Percentiles rank a stretch among this genome's conserved stretches.
Conservation (phyloP, 345 rosid genomes). For the Heritiera littoralis region DNA sequence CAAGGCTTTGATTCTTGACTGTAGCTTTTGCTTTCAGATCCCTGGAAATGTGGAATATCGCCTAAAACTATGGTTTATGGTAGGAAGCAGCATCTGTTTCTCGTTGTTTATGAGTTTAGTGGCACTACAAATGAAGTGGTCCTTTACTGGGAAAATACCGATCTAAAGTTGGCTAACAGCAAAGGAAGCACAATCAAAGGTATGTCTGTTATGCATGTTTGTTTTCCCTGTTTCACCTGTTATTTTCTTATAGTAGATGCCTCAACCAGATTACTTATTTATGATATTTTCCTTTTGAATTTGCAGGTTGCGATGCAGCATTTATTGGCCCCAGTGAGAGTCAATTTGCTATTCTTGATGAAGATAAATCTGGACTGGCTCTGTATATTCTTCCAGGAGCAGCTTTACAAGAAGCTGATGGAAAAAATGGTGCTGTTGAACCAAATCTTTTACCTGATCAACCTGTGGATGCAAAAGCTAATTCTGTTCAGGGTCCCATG, state of each 20-base stretch:
- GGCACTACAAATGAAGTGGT: constrained; percentile 83
- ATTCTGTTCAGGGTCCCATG: constrained; percentile 74
- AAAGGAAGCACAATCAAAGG: constrained; percentile 87
- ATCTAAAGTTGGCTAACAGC: constrained; percentile 59
- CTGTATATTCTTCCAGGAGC: constrained; percentile 76
- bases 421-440: constrained; percentile 52
- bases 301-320: constrained; percentile 85
- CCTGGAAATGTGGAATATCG: constrained; percentile 79
- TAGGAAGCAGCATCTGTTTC: constrained; percentile 72
- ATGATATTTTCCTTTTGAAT: constrained; percentile 11
- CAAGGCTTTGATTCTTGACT: constrained; percentile 10
- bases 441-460: constrained; percentile 37
- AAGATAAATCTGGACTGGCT: constrained; percentile 82
- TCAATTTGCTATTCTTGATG: constrained; percentile 92
- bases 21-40: constrained; percentile 55
- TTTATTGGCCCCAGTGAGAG: constrained; percentile 81
- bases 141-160: constrained; percentile 89
- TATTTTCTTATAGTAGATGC: constrained; percentile 1
- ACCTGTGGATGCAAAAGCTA: constrained; percentile 54
- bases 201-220: constrained; percentile 33
- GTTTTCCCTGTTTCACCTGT: background rate
- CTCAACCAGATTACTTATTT: constrained; percentile 8
- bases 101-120: constrained; percentile 82
- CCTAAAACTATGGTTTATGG: constrained; percentile 75
- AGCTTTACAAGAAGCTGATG: constrained; percentile 55